Conservation (phyloP, 495 filamentous ascomycete genomes). For the Aspergillus haitiensis region DNA sequence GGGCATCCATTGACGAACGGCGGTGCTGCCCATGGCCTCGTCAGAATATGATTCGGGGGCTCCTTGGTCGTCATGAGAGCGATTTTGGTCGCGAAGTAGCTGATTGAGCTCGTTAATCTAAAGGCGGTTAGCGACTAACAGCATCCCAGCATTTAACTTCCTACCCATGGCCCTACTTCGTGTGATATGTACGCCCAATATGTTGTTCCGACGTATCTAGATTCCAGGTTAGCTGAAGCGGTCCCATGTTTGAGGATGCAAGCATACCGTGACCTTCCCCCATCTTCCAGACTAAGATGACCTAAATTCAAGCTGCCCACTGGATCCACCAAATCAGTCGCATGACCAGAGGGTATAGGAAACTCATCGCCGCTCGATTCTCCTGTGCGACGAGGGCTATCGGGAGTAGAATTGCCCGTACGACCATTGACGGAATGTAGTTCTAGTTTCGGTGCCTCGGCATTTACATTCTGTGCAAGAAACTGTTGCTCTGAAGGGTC, state of each 20-base stretch:
- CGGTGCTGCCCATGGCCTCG: constrained; percentile 17
- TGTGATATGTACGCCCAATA: constrained; percentile 55
- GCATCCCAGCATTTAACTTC: not conserved
- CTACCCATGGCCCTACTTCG: constrained; percentile 33
- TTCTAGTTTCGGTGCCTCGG: constrained; percentile 26
- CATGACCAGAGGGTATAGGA: constrained; percentile 47
- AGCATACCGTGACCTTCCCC: constrained; percentile 45
- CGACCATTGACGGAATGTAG: constrained; percentile 19
- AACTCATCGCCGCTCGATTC: constrained; percentile 49
- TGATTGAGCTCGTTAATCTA: constrained; percentile 53
- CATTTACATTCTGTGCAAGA: constrained; percentile 25
- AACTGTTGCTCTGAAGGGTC: constrained; percentile 29
- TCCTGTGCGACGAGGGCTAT: constrained; percentile 39
- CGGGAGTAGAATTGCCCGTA: constrained; percentile 19
- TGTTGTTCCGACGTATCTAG: constrained; percentile 52
- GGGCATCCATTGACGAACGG: constrained; percentile 27
- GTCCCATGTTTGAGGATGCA: not conserved
- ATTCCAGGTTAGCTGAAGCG: constrained; percentile 13
- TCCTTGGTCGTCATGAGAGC: constrained; percentile 36
- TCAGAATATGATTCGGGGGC: constrained; percentile 28
- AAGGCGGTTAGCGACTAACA: constrained; percentile 10
- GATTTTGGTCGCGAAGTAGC: constrained; percentile 44
- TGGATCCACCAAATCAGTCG: constrained; percentile 47
- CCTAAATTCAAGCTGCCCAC: constrained; percentile 48
- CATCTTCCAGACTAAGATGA: constrained; percentile 50